phyloP scores from a whole-genome alignment of 1,284 basidiomycete genomes.

The Austropuccinia psidii region DNA sequence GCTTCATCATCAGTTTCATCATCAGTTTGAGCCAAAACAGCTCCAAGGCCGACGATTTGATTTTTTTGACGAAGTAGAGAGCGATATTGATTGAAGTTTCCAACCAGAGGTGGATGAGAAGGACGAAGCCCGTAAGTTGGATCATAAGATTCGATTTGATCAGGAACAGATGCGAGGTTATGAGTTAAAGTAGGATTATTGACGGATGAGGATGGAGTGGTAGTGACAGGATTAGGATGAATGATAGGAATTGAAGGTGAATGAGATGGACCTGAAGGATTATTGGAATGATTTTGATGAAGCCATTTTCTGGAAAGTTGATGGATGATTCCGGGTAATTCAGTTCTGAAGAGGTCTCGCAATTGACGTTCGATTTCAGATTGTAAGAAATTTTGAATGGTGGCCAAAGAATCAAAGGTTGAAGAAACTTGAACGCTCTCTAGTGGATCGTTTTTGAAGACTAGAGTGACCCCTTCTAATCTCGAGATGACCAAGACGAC shows the following conservation, averaged over 20 bases:
- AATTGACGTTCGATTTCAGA: slow-evolving; percentile 94
- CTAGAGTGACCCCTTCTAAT: slow-evolving; percentile 94
- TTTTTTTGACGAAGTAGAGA: slow-evolving; percentile 52
- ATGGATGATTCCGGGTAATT: slow-evolving; percentile 94
- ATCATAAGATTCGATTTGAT: slow-evolving; percentile 77
- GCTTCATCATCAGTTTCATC: slow-evolving; percentile 1
- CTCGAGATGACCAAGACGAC: slow-evolving; percentile 95
- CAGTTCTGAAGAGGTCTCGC: slow-evolving; percentile 95
- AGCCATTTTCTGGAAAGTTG: slow-evolving; percentile 87
- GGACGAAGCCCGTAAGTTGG: slow-evolving; percentile 96
- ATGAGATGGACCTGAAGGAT: slow-evolving; percentile 1
- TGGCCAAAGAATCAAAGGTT: slow-evolving; percentile 95
- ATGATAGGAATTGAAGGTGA: slow-evolving; percentile 57
- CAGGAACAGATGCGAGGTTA: slow-evolving; percentile 53
- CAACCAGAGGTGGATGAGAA: slow-evolving; percentile 68
- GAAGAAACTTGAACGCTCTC: slow-evolving; percentile 96
- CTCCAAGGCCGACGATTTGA: slow-evolving; percentile 29
- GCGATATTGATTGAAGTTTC: slow-evolving; percentile 64
- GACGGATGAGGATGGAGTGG: slow-evolving; percentile 39
- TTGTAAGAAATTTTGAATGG: slow-evolving; percentile 94
- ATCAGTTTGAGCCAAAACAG: slow-evolving; percentile 17
- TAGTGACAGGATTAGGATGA: slow-evolving; percentile 39
- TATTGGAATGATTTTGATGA: slow-evolving; percentile 40
- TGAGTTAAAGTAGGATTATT: slow-evolving; percentile 12
- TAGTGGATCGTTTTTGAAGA: slow-evolving; percentile 98